These are phyloP conservation scores for Starmera dryadoides DNA, from an alignment of 805 yeast genomes.

Conservation along the genomic window DNA sequence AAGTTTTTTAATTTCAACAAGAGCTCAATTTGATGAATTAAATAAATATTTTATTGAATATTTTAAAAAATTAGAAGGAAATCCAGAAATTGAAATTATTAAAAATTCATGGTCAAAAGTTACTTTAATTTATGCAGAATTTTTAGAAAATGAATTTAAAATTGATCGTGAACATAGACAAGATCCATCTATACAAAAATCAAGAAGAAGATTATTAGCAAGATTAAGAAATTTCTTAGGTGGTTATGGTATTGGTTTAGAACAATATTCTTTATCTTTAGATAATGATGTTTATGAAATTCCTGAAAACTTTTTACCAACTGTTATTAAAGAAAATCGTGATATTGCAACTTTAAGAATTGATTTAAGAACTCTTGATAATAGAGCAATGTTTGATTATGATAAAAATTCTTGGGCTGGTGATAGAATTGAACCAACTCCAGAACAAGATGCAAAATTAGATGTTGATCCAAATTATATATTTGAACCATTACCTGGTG, in stretches of 20 bases:
- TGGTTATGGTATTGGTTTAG: conserved; percentile 16
- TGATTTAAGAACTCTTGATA: conserved; percentile 14
- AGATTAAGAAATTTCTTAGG: conserved; percentile 20
- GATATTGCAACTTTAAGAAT: conserved; percentile 26
- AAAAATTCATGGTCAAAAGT: conserved; percentile 10
- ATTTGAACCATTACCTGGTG: conserved; percentile 11
- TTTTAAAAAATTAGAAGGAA: neutral
- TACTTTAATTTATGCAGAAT: conserved; percentile 27
- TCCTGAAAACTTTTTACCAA: conserved; percentile 18
- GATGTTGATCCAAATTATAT: conserved; percentile 7
- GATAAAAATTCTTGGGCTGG: conserved; percentile 27
- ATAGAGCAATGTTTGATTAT: conserved; percentile 18
- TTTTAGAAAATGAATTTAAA: conserved; percentile 21
- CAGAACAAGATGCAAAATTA: conserved; percentile 4
- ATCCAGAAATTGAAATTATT: neutral
- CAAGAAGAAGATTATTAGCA: conserved; percentile 19
- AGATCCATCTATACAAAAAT: conserved; percentile 9
- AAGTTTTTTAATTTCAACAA: conserved; percentile 9
- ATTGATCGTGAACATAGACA: conserved; percentile 13
- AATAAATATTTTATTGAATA: conserved; percentile 2
- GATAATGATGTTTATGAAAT: conserved; percentile 23
- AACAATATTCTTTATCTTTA: conserved; percentile 22
- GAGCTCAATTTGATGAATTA: conserved; percentile 3
- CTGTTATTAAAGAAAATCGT: conserved; percentile 16
- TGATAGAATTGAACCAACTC: conserved; percentile 14